phyloP scores from a whole-genome alignment of 495 filamentous ascomycete genomes.

The Aspergillus avenaceus region DNA sequence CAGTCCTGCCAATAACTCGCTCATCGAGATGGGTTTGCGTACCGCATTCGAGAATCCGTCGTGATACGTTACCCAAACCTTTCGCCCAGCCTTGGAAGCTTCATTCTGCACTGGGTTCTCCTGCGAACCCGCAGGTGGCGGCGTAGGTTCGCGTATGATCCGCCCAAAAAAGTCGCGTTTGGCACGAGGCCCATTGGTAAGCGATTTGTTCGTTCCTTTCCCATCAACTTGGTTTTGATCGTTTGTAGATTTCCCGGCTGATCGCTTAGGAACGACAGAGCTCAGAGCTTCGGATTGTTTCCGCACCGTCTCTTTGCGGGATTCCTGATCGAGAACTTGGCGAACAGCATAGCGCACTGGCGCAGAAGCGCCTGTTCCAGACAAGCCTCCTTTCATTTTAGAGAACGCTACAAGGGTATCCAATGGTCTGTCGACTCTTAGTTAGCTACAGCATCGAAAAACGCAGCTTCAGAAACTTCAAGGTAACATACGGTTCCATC shows the following conservation, averaged over 20 bases:
- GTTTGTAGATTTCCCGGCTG: conserved; percentile 20
- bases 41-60: conserved; percentile 98
- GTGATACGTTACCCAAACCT: conserved; percentile 90
- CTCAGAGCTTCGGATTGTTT: conserved; percentile 56
- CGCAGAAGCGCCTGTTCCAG: conserved; percentile 41
- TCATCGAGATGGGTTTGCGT: conserved; percentile 81
- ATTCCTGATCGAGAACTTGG: conserved; percentile 88
- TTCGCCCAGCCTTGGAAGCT: conserved; percentile 41
- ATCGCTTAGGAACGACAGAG: conserved; percentile 38
- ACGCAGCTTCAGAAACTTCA: neutral
- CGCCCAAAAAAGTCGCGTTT: conserved; percentile 93
- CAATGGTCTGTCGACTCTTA: conserved; percentile 48
- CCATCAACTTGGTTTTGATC: conserved; percentile 37
- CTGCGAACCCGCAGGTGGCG: conserved; percentile 20
- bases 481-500: conserved; percentile 80
- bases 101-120: conserved; percentile 24
- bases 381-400: conserved; percentile 23
- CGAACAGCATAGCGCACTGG: conserved; percentile 83
- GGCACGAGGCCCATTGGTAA: conserved; percentile 30
- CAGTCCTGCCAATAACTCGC: conserved; percentile 65
- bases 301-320: conserved; percentile 60
- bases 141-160: conserved; percentile 47
- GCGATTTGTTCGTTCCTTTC: conserved; percentile 14
- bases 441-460: conserved; percentile 16
- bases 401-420: conserved; percentile 58